Evolutionary conservation across 2,329 filamentous ascomycete species (phyloP).

Genomic region (Cladosporium sp.): DNA sequence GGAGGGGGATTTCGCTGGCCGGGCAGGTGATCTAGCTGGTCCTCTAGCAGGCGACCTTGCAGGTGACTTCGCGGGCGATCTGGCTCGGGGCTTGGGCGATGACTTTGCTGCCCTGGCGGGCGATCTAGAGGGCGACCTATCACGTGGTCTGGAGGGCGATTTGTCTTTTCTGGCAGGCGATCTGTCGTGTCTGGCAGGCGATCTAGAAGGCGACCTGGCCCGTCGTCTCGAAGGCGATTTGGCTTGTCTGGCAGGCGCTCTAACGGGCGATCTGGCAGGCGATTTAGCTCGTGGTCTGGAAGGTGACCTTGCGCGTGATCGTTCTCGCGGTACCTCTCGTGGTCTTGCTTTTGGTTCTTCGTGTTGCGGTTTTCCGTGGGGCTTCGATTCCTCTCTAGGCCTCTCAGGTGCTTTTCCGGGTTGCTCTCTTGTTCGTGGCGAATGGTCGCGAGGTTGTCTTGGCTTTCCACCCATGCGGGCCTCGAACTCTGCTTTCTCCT

Average conservation of each 20-base stretch:
- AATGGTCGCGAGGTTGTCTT: neutral
- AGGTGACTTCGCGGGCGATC: neutral
- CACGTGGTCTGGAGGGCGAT: neutral
- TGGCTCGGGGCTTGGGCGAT: neutral
- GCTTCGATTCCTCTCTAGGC: neutral
- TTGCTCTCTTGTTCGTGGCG: neutral
- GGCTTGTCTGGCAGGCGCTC: neutral
- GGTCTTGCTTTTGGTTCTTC: too few relatives aligned
- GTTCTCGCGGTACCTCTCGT: neutral
- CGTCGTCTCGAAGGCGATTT: neutral
- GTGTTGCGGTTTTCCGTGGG: too few relatives aligned
- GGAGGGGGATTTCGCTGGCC: neutral
- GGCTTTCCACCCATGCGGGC: neutral
- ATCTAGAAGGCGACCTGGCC: neutral
- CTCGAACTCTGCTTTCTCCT: neutral
- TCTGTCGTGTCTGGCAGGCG: neutral
- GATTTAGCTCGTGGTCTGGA: neutral
- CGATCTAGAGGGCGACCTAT: conserved; percentile 2
- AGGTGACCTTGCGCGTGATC: neutral
- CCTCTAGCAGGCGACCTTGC: neutral
- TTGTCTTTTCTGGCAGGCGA: neutral
- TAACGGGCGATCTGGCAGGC: neutral
- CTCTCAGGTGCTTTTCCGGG: neutral
- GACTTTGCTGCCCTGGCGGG: neutral
- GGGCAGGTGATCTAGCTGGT: neutral